A percentile compares a stretch with the other conserved stretches of the same genome.
Conservation (phyloP, 768 basidiomycete genomes). For the Pseudohyphozyma bogoriensis region DNA sequence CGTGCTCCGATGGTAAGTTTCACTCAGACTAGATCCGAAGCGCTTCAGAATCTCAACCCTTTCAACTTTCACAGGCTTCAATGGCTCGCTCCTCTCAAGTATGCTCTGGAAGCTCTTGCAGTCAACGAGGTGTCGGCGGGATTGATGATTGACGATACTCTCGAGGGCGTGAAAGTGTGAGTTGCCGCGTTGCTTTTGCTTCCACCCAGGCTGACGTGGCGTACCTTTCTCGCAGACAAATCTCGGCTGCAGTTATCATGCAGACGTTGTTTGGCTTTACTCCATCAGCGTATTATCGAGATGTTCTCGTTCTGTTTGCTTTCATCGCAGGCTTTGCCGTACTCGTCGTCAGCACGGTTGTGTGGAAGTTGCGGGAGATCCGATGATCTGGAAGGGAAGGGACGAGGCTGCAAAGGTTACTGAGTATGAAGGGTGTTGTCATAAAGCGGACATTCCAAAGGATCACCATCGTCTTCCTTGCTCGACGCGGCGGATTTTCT, state of each 20-base stretch:
- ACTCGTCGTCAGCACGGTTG: constrained; percentile 63
- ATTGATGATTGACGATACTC: constrained; percentile 53
- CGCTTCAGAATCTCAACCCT: constrained; percentile 38
- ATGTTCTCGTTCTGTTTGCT: background rate
- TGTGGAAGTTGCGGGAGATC: constrained; percentile 64
- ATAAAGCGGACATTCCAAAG: too few species aligned
- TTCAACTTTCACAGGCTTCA: constrained; percentile 18
- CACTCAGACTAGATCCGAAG: too few species aligned
- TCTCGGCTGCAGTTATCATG: constrained; percentile 80
- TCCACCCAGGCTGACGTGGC: too few species aligned
- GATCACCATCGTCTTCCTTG: too few species aligned
- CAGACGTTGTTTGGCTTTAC: constrained; percentile 81
- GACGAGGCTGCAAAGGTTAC: too few species aligned
- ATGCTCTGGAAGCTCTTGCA: constrained; percentile 53
- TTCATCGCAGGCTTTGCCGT: constrained; percentile 38
- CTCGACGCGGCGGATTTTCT: too few species aligned
- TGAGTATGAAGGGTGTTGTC: too few species aligned
- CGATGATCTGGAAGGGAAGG: too few species aligned
- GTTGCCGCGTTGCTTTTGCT: constrained; percentile 54
- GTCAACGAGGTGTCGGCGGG: constrained; percentile 90
- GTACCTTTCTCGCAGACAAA: constrained; percentile 65
- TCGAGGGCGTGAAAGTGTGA: constrained; percentile 17
- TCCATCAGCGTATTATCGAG: constrained; percentile 65
- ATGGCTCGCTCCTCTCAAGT: constrained; percentile 30
- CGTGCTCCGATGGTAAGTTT: constrained; percentile 86